Evolutionary conservation across 2,329 filamentous ascomycete genomes (phyloP).

Genomic region (Tolypocladium tundrense): DNA sequence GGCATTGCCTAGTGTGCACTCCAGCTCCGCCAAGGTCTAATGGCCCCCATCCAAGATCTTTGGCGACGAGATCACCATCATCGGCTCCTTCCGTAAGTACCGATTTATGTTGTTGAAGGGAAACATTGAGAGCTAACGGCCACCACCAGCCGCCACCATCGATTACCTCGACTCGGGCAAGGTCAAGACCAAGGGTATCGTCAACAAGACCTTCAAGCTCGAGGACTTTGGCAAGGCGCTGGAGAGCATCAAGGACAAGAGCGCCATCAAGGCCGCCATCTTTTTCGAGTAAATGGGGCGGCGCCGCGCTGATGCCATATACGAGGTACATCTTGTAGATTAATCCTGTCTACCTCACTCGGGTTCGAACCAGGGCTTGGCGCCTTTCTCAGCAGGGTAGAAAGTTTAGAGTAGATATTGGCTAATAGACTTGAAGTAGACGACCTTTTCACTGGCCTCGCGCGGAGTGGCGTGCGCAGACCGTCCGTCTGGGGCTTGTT

Average conservation of each 20-base stretch:
- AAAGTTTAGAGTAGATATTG: neutral
- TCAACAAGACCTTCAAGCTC: slow-evolving; percentile 64
- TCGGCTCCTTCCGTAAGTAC: slow-evolving; percentile 54
- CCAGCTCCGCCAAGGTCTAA: slow-evolving; percentile 48
- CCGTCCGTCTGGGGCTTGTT: neutral
- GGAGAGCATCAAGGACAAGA: slow-evolving; percentile 62
- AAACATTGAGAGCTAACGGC: neutral
- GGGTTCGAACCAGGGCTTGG: neutral
- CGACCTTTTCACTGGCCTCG: neutral
- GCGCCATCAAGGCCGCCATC: slow-evolving; percentile 64
- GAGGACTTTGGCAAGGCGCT: slow-evolving; percentile 63
- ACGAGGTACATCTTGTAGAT: neutral
- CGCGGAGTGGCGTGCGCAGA: neutral
- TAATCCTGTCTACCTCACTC: neutral
- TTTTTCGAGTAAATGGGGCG: slow-evolving; percentile 45
- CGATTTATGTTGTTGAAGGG: neutral
- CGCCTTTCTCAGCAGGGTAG: neutral
- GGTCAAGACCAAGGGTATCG: slow-evolving; percentile 55
- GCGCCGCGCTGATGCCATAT: no score
- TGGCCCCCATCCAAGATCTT: slow-evolving; percentile 67
- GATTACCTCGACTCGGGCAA: slow-evolving; percentile 48
- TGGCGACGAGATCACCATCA: slow-evolving; percentile 58
- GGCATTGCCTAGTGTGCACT: slow-evolving; percentile 43
- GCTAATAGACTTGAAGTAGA: neutral
- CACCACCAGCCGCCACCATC: slow-evolving; percentile 28